These are phyloP conservation scores for Mucor ambiguus DNA, from an alignment of 371 early-diverging fungal genomes.

Conservation along the genomic window DNA sequence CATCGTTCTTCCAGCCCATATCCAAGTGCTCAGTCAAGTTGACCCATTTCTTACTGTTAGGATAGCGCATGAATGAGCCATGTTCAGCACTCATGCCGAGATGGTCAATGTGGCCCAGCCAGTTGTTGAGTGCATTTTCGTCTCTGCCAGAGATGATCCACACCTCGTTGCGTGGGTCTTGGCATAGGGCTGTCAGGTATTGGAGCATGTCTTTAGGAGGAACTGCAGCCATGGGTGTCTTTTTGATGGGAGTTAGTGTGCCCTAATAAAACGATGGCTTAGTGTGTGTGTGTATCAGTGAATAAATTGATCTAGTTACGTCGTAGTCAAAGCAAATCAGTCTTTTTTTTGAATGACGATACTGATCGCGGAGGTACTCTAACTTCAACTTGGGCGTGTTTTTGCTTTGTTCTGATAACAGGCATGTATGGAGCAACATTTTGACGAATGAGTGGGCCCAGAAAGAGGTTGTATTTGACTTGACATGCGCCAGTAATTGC, in stretches of 20 bases:
- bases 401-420: conserved; percentile 42
- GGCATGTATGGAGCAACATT: conserved; percentile 35
- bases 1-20: conserved; percentile 83
- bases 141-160: conserved; percentile 94
- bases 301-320: conserved; percentile 26
- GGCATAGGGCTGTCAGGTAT: conserved; percentile 54
- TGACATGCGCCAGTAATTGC: conserved; percentile 86
- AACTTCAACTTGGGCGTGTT: conserved; percentile 70
- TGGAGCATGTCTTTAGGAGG: conserved; percentile 1
- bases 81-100: conserved; percentile 83
- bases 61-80: conserved; percentile 30
- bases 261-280: background rate
- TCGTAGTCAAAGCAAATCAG: conserved; percentile 90
- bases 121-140: conserved; percentile 75
- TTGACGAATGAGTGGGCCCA: conserved; percentile 42
- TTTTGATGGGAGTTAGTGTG: background rate
- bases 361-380: conserved; percentile 42
- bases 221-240: background rate
- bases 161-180: conserved; percentile 82
- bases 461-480: conserved; percentile 80
- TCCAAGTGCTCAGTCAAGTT: conserved; percentile 77
- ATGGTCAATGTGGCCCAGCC: conserved; percentile 78
- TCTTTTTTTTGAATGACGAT: conserved; percentile 56
- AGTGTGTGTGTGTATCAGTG: background rate
- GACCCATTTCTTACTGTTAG: conserved; percentile 54